A percentile compares a stretch with the other conserved stretches of the same genome.
phyloP scores from a whole-genome alignment of 1,284 basidiomycete genomes.

The Retiboletus flavoniger region DNA sequence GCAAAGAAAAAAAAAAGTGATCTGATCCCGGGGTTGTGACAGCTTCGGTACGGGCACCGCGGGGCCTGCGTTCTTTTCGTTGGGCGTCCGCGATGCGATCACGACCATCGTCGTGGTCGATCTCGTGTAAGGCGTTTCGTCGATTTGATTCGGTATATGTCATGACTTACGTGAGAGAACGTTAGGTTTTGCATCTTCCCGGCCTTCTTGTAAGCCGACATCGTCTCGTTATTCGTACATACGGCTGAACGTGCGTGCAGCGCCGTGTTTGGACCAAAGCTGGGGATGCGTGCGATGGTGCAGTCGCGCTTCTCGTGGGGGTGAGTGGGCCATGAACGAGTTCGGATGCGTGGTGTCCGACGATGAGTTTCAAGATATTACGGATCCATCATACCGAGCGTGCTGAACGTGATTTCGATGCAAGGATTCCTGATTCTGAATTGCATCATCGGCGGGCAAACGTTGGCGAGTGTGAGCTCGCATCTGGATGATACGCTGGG shows the following conservation, averaged over 20 bases:
- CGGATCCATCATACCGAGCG: slow-evolving; percentile 58
- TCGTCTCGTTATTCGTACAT: not conserved
- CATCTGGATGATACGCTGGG: slow-evolving; percentile 56
- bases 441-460: slow-evolving; percentile 74
- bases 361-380: slow-evolving; percentile 47
- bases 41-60: slow-evolving; percentile 57
- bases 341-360: not conserved
- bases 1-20: not conserved
- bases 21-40: not conserved
- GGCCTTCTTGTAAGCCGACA: slow-evolving; percentile 54
- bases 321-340: slow-evolving; percentile 20
- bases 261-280: slow-evolving; percentile 58
- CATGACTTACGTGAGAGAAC: not conserved
- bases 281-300: slow-evolving; percentile 64
- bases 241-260: slow-evolving; percentile 30
- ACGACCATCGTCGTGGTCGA: slow-evolving; percentile 54
- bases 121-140: slow-evolving; percentile 43
- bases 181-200: slow-evolving; percentile 37
- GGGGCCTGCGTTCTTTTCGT: slow-evolving; percentile 57
- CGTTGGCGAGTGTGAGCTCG: slow-evolving; percentile 58
- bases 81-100: slow-evolving; percentile 54
- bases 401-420: slow-evolving; percentile 63
- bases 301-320: slow-evolving; percentile 58
- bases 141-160: not conserved
- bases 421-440: slow-evolving; percentile 73